Evolutionary conservation across 2,329 filamentous ascomycete genomes (phyloP), one percentile per base, ranked within the genome.

Genomic region (Amauroascus verrucosus): DNA sequence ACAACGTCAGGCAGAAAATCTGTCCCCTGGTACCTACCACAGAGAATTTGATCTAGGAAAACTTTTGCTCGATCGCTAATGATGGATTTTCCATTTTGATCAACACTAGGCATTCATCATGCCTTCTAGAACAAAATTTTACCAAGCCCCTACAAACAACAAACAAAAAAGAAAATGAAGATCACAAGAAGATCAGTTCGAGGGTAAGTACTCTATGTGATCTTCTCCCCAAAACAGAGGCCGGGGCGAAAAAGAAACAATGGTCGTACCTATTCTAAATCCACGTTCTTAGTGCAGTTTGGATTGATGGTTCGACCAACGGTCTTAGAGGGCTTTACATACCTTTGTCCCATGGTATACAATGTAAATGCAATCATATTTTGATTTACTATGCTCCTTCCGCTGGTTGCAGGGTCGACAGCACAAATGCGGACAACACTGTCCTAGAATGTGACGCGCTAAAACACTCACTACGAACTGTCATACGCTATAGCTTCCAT

Each of bases 121-220:
- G 22, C 20, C 40, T 43, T 43, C 40, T 43, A 26, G 40, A 43
- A 43, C 11, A 13, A 41, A 43, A 26, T 6, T 6, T 26, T 13
- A n/a, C 6, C 40, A 6, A 7, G 14, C 9, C 13, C 22, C 11
- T 14, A 14, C 40, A 22, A 20, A 24, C 22, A 13, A 13, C 8
- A 43, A 26, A 43, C 22, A 43, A 40, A n/a, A n/a, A 40, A 20
- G 37, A 18, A 5, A 20, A 9, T 13, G 40, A 43, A 48, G 32
- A 51, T 51, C 30, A n/a, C 18, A n/a, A 37, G 38, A n/a, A 45
- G 49, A 51, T 51, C 49, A 24, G 48, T 18, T 24, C 8, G 24
- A 13, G n/a, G 26, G 37, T 40, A 24, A 20, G 22, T 5, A 26
- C 40, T 43, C 20, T 20, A 16, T 40, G 6, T 14, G 7, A 40